A percentile compares a stretch with the other conserved stretches of the same genome.
Conservation (phyloP, 352 stramenopile genomes). For the Globisporangium megalacanthum region DNA sequence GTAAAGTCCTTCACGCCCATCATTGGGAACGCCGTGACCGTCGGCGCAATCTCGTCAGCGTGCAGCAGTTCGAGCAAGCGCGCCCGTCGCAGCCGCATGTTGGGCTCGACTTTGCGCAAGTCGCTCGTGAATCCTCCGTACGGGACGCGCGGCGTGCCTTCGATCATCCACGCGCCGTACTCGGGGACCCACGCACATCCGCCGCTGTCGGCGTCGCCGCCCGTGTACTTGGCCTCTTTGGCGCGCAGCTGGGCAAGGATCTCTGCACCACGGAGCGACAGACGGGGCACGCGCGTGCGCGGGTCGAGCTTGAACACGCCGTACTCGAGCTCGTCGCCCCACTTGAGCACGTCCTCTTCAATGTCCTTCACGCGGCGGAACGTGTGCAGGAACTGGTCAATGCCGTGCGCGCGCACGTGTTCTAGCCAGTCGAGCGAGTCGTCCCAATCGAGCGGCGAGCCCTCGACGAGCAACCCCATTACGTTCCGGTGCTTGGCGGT, state of each 20-base stretch:
- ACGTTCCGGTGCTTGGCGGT: too few relatives aligned
- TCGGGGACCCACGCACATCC: slow-evolving; percentile 98
- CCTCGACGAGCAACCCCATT: slow-evolving; percentile 89
- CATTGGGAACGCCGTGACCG: slow-evolving; percentile 95
- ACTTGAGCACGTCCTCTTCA: slow-evolving; percentile 93
- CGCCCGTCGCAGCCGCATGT: slow-evolving; percentile 96
- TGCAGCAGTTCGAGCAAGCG: slow-evolving; percentile 91
- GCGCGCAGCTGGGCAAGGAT: slow-evolving; percentile 92
- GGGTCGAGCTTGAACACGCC: slow-evolving; percentile 95
- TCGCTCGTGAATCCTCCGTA: slow-evolving; percentile 95
- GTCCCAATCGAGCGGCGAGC: slow-evolving; percentile 94
- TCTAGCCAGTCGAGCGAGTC: slow-evolving; percentile 94
- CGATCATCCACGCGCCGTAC: slow-evolving; percentile 99
- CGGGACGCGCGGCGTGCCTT: slow-evolving; percentile 92
- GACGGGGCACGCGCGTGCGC: slow-evolving; percentile 75
- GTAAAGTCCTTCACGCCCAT: slow-evolving; percentile 95
- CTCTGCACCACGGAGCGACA: slow-evolving; percentile 92
- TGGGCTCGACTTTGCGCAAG: slow-evolving; percentile 95
- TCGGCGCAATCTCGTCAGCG: slow-evolving; percentile 96
- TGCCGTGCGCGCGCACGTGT: slow-evolving; percentile 93
- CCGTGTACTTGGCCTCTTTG: slow-evolving; percentile 73
- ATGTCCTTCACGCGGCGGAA: slow-evolving; percentile 96
- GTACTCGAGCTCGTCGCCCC: slow-evolving; percentile 99
- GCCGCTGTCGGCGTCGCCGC: slow-evolving; percentile 37
- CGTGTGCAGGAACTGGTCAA: slow-evolving; percentile 97